Conservation (phyloP, 2,329 filamentous ascomycete species). For the Magnaporthiopsis rhizophila region DNA sequence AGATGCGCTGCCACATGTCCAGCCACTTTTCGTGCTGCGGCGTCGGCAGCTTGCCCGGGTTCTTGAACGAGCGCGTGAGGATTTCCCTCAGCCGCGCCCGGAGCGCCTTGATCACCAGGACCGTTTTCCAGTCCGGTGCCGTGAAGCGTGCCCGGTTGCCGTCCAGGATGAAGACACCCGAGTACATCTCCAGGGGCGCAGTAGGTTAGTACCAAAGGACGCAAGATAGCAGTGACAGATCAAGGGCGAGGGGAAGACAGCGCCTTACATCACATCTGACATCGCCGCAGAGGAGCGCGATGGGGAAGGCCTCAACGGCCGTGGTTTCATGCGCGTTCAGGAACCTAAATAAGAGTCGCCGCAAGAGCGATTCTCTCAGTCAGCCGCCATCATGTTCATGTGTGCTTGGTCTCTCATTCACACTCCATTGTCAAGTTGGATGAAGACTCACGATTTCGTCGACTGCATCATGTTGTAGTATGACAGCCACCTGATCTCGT, state of each 20-base stretch:
- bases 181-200: slow-evolving; percentile 54
- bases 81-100: slow-evolving; percentile 68
- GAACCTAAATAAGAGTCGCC: slow-evolving; percentile 39
- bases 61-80: slow-evolving; percentile 62
- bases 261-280: slow-evolving; percentile 68
- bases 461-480: slow-evolving; percentile 98
- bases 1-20: slow-evolving; percentile 65
- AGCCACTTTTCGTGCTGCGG: slow-evolving; percentile 66
- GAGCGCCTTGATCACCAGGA: slow-evolving; percentile 81
- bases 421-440: neutral
- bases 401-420: neutral
- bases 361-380: slow-evolving; percentile 12
- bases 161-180: slow-evolving; percentile 80
- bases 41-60: slow-evolving; percentile 53
- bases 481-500: slow-evolving; percentile 70
- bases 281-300: slow-evolving; percentile 81
- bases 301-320: slow-evolving; percentile 70
- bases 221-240: neutral
- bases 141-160: slow-evolving; percentile 80
- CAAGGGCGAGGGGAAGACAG: neutral
- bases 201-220: neutral
- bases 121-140: slow-evolving; percentile 79
- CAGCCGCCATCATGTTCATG: neutral
- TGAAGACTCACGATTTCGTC: slow-evolving; percentile 53
- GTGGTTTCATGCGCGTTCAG: slow-evolving; percentile 90